A percentile compares a stretch with the other conserved stretches of the same genome.
Evolutionary conservation across 2,329 filamentous ascomycete genomes (phyloP).

Genomic region (Ophiosphaerella herpotricha): DNA sequence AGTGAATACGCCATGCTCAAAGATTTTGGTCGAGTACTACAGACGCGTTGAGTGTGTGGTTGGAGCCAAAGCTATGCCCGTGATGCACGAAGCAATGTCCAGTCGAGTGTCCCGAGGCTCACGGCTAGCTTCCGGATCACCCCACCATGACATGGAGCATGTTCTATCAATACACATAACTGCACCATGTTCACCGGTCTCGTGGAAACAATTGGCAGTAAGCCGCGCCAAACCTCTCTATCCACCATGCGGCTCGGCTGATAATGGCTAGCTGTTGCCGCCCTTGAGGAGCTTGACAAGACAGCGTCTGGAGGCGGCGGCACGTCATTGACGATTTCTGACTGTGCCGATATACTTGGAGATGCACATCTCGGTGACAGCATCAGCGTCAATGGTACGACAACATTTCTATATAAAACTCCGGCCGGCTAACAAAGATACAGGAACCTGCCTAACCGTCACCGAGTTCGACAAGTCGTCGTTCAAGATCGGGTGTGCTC

Average conservation of each 20-base stretch:
- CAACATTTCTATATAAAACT: background rate
- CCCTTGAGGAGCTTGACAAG: constrained; percentile 78
- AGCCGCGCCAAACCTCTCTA: constrained; percentile 35
- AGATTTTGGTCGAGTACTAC: background rate
- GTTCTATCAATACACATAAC: constrained; percentile 13
- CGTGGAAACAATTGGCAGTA: constrained; percentile 75
- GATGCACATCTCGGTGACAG: constrained; percentile 90
- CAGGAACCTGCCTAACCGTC: constrained; percentile 85
- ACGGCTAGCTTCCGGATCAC: constrained; percentile 15
- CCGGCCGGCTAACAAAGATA: background rate
- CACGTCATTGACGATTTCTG: constrained; percentile 84
- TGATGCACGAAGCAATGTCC: background rate
- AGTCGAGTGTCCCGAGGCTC: constrained; percentile 22
- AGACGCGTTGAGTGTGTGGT: background rate
- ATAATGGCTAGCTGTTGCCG: constrained; percentile 71
- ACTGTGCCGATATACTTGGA: constrained; percentile 74
- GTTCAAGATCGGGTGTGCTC: constrained; percentile 93
- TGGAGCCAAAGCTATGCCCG: constrained; percentile 1
- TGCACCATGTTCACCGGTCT: constrained; percentile 83
- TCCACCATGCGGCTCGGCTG: constrained; percentile 27
- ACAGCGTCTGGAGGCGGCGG: constrained; percentile 73
- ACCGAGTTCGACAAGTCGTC: constrained; percentile 66
- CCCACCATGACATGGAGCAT: constrained; percentile 21
- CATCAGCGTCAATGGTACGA: constrained; percentile 83
- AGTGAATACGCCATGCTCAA: constrained; percentile 19